Base-by-base conservation (phyloP, 75 land plant species). In the Selaginella tamariscina region DNA sequence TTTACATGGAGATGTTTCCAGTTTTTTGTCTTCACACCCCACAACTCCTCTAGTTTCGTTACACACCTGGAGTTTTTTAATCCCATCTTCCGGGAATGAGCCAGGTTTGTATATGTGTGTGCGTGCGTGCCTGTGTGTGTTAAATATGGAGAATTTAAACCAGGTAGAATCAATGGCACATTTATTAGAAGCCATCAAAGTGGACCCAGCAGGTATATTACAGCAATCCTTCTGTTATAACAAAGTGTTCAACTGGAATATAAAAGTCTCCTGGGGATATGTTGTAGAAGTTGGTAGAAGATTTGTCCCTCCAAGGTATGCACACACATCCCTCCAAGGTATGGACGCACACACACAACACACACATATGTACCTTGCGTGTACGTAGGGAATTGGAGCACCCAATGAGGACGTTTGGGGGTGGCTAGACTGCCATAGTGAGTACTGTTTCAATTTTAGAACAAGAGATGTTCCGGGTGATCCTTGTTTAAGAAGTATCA, bases 201-300 rank as follows among this genome's bases (percentile, higher is more conserved):
- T n/a, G 5, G 62, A 59, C 21, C 62, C 62, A 8, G 5, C 24
- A 2, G 62, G 18, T 21, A 23, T 26, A 2, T 26, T 59, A 23
- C 62, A 59, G 26, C 62, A 59, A n/a, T 59, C 62, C 21, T 23
- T 59, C n/a, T 59, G 62, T 21, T 59, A 59, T 21, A 27, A 59
- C 62, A n/a, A 59, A 2, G 26, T 21, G 8, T 27, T 8, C 27
- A 21, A 26, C 27, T 59, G 62, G 62, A 59, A 2, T 5, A 5
- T 59, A 8, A 26, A 26, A 59, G 62, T 59, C 8, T 59, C 62
- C 23, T 59, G 62, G 62, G 62, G 62, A 59, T 59, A 8, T n/a
- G 62, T 27, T 5, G 26, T 59, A 8, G n/a, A 59, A 26, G 26
- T 59, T n/a, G 21, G n/a, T 23, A 59, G 62, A n/a, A 15, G 49